Conservation (phyloP, 805 yeast genomes). For the Komagataella kurtzmanii region DNA sequence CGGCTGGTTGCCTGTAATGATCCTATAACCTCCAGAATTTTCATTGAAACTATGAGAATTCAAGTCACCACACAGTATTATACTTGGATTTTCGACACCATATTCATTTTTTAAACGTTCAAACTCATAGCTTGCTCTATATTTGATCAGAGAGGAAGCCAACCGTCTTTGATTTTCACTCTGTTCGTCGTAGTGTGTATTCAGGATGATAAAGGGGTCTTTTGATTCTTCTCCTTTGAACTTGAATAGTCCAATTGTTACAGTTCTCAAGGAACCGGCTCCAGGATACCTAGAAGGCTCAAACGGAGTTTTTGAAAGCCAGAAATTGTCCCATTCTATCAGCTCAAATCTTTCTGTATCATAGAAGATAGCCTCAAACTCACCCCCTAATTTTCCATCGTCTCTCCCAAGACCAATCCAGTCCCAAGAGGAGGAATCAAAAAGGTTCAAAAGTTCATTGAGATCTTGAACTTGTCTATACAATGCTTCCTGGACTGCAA, state of each 20-base stretch:
- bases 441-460: constrained; percentile 13
- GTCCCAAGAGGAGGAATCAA: constrained; percentile 7
- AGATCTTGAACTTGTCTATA: constrained; percentile 32
- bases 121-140: constrained; percentile 25
- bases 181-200: constrained; percentile 37
- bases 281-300: constrained; percentile 30
- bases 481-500: constrained; percentile 34
- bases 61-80: constrained; percentile 37
- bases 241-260: constrained; percentile 16
- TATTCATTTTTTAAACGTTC: not conserved
- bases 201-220: constrained; percentile 21
- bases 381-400: constrained; percentile 37
- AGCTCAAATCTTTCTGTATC: constrained; percentile 22
- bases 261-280: constrained; percentile 25
- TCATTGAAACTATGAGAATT: constrained; percentile 33
- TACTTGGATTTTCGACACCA: not conserved
- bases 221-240: not conserved
- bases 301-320: constrained; percentile 44
- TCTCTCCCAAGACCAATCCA: constrained; percentile 41
- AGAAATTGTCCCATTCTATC: constrained; percentile 27
- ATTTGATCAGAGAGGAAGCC: constrained; percentile 27
- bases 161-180: constrained; percentile 31
- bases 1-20: constrained; percentile 11
- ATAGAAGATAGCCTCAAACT: constrained; percentile 34
- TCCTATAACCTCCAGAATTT: constrained; percentile 19